phyloP scores from a whole-genome alignment of 2,329 filamentous ascomycete genomes.

The Atkinsonella hypoxylon region DNA sequence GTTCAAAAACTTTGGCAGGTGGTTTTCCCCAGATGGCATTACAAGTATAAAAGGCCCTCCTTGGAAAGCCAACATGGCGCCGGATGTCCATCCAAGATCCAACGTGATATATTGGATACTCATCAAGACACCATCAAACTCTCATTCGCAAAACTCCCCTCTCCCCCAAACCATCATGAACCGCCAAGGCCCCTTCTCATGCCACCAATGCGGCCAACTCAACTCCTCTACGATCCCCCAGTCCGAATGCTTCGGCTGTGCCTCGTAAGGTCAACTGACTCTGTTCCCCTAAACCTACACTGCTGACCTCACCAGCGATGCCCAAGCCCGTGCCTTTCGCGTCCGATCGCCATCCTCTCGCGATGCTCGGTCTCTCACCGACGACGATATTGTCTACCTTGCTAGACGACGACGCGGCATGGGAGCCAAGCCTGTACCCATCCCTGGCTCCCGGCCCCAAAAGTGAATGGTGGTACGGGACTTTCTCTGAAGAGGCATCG shows the following conservation, averaged over 20 bases:
- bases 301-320: not conserved
- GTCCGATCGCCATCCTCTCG: not conserved
- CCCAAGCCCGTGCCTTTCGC: not conserved
- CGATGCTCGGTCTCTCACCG: not conserved
- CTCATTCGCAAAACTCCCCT: too few species aligned
- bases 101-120: too few species aligned
- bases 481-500: not conserved
- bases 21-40: too few species aligned
- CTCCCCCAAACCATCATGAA: not conserved
- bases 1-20: too few species aligned
- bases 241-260: slow-evolving; percentile 12
- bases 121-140: too few species aligned
- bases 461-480: not conserved
- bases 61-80: too few species aligned
- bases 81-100: too few species aligned
- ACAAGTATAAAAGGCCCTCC: too few species aligned
- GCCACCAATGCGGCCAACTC: slow-evolving; percentile 11
- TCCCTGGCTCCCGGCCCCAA: not conserved
- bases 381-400: not conserved
- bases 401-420: not conserved
- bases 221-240: slow-evolving; percentile 8
- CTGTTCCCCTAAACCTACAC: not conserved
- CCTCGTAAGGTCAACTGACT: too few species aligned
- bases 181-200: slow-evolving; percentile 1
- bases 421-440: not conserved